Base-by-base conservation (phyloP, 2,329 filamentous ascomycete species). In the Xylaria arbuscula region DNA sequence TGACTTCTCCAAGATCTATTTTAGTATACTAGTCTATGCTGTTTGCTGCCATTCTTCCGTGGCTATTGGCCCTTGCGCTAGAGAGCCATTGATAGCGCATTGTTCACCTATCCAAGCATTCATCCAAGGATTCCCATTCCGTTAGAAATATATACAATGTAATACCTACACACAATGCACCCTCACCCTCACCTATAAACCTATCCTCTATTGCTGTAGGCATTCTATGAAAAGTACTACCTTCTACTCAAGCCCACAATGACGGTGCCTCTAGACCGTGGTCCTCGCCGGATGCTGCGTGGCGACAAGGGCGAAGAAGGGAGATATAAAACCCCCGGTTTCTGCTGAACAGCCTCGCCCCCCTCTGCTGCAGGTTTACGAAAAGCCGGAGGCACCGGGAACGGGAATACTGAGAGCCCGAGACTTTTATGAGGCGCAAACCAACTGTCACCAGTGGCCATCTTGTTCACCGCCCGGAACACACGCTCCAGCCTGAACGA, bases 401-500 rank as follows among this genome's bases (percentile, higher is more conserved):
- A 17, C n/a, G 17, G 45, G 15, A 28, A 17, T 10, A 54, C 28
- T 0, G 50, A 32, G 34, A 42, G 51, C 3, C 24, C 32, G 4
- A 54, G 40, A 24, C 8, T 34, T 51, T 54, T 64, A 10, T 40
- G 53, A 36, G 64, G 60, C 1, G 67, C 47, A 47, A 70, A 64
- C 66, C 64, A 70, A 36, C 70, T 62, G 3, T 59, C 65, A 1
- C 62, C 62, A 0, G 40, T 64, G n/a, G 67, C 68, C 40, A 66
- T 56, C 51, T 58, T 72, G 38, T 62, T 55, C 28, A 72, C 62
- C 13, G 64, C 67, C 9, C 62, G 61, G 10, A 71, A 68, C 3
- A 71, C 64, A 3, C 70, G 61, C 51, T 67, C 64, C 15, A 71
- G 51, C 50, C 70, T 54, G 47, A 64, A 70, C 13, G 34, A 68